phyloP scores from a whole-genome alignment of 805 yeast species.

The Metschnikowia picachoensis region DNA sequence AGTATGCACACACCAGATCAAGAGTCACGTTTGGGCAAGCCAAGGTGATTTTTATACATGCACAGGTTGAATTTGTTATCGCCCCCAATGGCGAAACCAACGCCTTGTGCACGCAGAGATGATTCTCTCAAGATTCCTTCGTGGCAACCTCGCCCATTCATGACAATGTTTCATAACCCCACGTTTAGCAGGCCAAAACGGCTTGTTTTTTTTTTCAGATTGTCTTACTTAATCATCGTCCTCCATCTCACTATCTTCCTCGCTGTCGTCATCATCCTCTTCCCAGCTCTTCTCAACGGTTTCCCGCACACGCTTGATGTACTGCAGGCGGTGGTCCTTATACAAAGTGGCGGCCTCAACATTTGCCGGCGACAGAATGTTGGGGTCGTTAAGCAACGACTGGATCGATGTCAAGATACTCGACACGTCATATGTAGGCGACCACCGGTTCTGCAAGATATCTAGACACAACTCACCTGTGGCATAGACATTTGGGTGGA shows the following conservation, averaged over 20 bases:
- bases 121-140: too few relatives aligned
- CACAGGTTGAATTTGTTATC: too few relatives aligned
- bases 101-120: too few relatives aligned
- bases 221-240: neutral
- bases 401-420: conserved; percentile 92
- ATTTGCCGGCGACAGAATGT: conserved; percentile 94
- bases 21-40: too few relatives aligned
- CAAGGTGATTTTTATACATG: too few relatives aligned
- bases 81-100: too few relatives aligned
- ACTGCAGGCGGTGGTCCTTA: conserved; percentile 92
- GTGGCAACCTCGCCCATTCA: too few relatives aligned
- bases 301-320: conserved; percentile 85
- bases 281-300: conserved; percentile 95
- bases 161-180: too few relatives aligned
- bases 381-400: conserved; percentile 90
- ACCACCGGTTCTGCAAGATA: conserved; percentile 95
- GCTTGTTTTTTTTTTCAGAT: too few relatives aligned
- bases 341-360: conserved; percentile 96
- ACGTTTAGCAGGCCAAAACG: too few relatives aligned
- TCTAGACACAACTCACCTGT: conserved; percentile 94
- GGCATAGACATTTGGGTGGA: conserved; percentile 96
- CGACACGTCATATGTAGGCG: conserved; percentile 96
- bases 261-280: conserved; percentile 64
- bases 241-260: conserved; percentile 20
- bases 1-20: too few relatives aligned